Evolutionary conservation across 495 filamentous ascomycete genomes (phyloP).

Genomic region (Penicillium waksmanii): DNA sequence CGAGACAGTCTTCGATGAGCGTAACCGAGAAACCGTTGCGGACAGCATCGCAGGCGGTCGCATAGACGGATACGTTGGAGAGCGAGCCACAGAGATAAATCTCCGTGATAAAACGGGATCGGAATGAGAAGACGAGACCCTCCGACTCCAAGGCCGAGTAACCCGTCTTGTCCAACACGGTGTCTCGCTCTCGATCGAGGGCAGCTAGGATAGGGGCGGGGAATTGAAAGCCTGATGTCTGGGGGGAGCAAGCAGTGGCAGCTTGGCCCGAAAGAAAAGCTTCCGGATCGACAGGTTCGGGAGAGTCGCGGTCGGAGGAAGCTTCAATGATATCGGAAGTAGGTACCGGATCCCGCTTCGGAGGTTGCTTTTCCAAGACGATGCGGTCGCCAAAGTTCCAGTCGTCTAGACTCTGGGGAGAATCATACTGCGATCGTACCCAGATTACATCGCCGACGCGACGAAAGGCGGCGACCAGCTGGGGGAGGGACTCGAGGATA

Average conservation of each 20-base stretch:
- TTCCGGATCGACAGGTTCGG: conserved; percentile 53
- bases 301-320: conserved; percentile 27
- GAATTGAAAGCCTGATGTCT: conserved; percentile 70
- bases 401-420: conserved; percentile 56
- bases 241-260: conserved; percentile 61
- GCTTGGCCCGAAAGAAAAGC: conserved; percentile 62
- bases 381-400: conserved; percentile 45
- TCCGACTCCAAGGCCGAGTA: conserved; percentile 88
- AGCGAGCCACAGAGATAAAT: conserved; percentile 91
- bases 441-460: conserved; percentile 82
- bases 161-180: conserved; percentile 73
- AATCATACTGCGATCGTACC: conserved; percentile 77
- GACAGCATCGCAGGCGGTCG: conserved; percentile 89
- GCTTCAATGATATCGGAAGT: conserved; percentile 27
- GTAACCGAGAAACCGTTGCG: conserved; percentile 83
- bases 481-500: conserved; percentile 67
- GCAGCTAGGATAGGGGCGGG: conserved; percentile 58
- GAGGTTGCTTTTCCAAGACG: conserved; percentile 34
- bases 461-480: conserved; percentile 74
- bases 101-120: conserved; percentile 81
- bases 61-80: conserved; percentile 87
- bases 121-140: conserved; percentile 68
- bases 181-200: conserved; percentile 62
- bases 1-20: conserved; percentile 86
- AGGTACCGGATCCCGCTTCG: conserved; percentile 12